Evolutionary conservation across 78 protist species (phyloP), one percentile per base, ranked within the genome.

Genomic region (Dictyostelium capitatum): DNA sequence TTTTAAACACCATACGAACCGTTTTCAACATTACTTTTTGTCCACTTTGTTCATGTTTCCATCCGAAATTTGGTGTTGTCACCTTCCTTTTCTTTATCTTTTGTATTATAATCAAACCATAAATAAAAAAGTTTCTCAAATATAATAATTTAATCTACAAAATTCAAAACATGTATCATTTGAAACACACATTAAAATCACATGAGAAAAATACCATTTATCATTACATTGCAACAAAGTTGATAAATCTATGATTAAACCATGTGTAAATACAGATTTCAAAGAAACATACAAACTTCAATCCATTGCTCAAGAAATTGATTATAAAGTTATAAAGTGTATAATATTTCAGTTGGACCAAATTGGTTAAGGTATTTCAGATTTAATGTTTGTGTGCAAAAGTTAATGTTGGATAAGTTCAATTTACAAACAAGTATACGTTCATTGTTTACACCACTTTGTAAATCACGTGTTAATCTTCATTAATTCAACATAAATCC

Each of bases 221-320:
- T 99, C 37, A 97, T 99, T n/a, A 99, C 99, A 8, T 91, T 99
- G 53, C n/a, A 99, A 99, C 97, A 99, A 99, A 97, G 89, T 98
- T 23, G 99, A 99, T 67, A 97, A 53, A 69, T 97, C 47, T 95
- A 89, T 84, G 99, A 83, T 57, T 98, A 82, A 91, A 67, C 15
- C 95, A 23, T 54, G 74, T 15, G 74, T 67, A 14, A 53, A 92
- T 57, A 41, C 75, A 23, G 95, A 98, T 20, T 57, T 97, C 56
- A 57, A 32, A 56, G 92, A 89, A 53, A 30, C 97, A 11, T 62
- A 95, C 78, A 82, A 95, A 72, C 1, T 32, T 65, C 98, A 98
- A 73, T 23, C 56, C 48, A 89, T 91, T 11, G 56, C 46, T 23
- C 73, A 30, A 47, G 98, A 98, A 50, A 98, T 96, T 59, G 98